Base-by-base conservation (phyloP, 441 rosid species). In the Isatis lusitanica region DNA sequence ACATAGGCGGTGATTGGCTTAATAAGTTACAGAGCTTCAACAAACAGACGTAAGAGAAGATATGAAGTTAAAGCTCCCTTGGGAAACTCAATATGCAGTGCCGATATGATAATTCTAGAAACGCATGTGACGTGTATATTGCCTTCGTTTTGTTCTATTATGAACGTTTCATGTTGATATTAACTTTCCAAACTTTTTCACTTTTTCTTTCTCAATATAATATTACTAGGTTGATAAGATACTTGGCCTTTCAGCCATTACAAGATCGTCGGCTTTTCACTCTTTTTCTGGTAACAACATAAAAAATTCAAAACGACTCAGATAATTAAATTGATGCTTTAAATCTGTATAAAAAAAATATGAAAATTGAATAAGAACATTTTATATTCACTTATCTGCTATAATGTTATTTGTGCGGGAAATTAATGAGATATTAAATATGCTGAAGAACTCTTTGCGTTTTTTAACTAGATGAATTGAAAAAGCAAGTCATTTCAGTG, bases 41-140 rank as follows among this genome's bases (percentile, higher is more conserved):
- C 53, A 15, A 40, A 44, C 10, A 46, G 53, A 63, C 38, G 1
- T 13, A 11, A 21, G 6, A 46, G 51, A 62, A 62, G 40, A 9
- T 4, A 63, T 31, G 31, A 10, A 10, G 56, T 46, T 33, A 33
- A 48, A 21, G 33, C 47, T 50, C 30, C 46, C 18, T 65, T 48
- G 70, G 70, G 59, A 65, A 65, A 51, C 33, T 17, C 50, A 64
- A 47, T 47, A 11, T 9, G 43, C 70, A 65, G 58, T 13, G 58
- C 35, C 1, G 24, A 21, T 21, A 21, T 21, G 24, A 21, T 48
- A 31, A 56, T n/a, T n/a, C 21, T 56, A n/a, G 61, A 31, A 31
- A 9, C 17, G 21, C 10, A 55, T 55, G 36, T 55, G 60, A 7
- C 60, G 4, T 28, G 10, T 28, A 55, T 55, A 30, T 18, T 21